Evolutionary conservation across 2,329 filamentous ascomycete species (phyloP), one percentile per base, ranked within the genome.

Genomic region (Trichoderma semiorbis): DNA sequence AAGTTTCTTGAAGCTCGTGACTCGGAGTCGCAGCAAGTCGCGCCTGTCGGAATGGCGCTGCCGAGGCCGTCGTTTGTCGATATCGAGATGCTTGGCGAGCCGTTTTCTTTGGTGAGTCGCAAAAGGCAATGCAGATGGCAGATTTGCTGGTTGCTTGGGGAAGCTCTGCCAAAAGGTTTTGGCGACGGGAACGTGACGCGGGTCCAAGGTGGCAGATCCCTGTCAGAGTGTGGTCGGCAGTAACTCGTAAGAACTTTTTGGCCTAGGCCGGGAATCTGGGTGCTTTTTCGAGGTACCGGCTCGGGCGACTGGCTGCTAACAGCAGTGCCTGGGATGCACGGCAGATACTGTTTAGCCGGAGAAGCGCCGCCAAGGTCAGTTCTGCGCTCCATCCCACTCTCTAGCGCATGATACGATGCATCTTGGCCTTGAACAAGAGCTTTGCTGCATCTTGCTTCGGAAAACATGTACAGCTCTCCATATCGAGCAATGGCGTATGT

Each of bases 361-460:
- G 64, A 76, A 78, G 65, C 75, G 39, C 73, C 73, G 75, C 53
- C 68, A 73, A 75, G 72, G 76, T 76, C 75, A 18, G 39, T 21
- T 12, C 21, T 30, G 28, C 74, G 39, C 66, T 62, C 66, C 66
- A 69, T 69, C 55, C 76, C 73, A 72, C 61, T 60, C 72, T 71
- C 26, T 47, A 32, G 66, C 53, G 65, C 55, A 69, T 50, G 61
- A 30, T 39, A 63, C 66, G 55, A 65, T 47, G 24, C 18, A 67
- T 58, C 28, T 47, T 30, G 16, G 61, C 12, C 32, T 70, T 39
- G 58, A 10, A 63, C 61, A 24, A 60, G 36, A 57, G 39, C 47
- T 50, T 50, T 50, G 61, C 53, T 53, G 57, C 36, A 43, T 14
- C 11, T 58, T 39, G 11, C 34, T 47, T 12, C 11, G 36, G 18